Evolutionary conservation across 2,329 filamentous ascomycete species (phyloP).

Genomic region (Camillea tinctor): DNA sequence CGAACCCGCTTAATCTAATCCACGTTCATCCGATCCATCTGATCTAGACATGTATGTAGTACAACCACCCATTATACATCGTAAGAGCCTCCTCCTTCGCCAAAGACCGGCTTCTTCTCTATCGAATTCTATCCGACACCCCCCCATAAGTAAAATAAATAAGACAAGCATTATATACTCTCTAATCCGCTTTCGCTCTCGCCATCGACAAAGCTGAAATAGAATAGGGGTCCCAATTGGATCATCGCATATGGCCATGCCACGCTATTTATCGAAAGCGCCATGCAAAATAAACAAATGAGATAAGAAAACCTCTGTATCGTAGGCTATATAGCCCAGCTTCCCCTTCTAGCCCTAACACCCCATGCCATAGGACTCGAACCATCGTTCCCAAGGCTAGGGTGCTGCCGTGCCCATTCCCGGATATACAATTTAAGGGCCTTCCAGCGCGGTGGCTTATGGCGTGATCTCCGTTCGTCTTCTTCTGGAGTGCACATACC

Average conservation of each 20-base stretch:
- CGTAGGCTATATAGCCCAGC: slow-evolving; percentile 62
- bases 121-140: neutral
- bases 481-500: slow-evolving; percentile 39
- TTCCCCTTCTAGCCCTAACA: slow-evolving; percentile 63
- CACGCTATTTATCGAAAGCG: neutral
- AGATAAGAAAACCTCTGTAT: neutral
- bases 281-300: neutral
- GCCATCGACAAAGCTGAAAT: neutral
- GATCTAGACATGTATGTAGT: neutral
- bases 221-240: neutral
- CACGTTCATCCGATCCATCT: too few relatives aligned
- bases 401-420: slow-evolving; percentile 89
- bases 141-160: neutral
- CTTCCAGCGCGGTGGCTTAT: slow-evolving; percentile 65
- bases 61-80: neutral
- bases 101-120: neutral
- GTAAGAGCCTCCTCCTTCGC: too few relatives aligned
- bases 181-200: neutral
- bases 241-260: neutral
- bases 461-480: slow-evolving; percentile 45
- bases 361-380: slow-evolving; percentile 65
- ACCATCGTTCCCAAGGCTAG: slow-evolving; percentile 64
- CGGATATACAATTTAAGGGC: slow-evolving; percentile 80
- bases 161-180: neutral
- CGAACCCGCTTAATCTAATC: neutral